Base-by-base conservation (phyloP, 495 filamentous ascomycete genomes). In the Trypethelium eluteriae region DNA sequence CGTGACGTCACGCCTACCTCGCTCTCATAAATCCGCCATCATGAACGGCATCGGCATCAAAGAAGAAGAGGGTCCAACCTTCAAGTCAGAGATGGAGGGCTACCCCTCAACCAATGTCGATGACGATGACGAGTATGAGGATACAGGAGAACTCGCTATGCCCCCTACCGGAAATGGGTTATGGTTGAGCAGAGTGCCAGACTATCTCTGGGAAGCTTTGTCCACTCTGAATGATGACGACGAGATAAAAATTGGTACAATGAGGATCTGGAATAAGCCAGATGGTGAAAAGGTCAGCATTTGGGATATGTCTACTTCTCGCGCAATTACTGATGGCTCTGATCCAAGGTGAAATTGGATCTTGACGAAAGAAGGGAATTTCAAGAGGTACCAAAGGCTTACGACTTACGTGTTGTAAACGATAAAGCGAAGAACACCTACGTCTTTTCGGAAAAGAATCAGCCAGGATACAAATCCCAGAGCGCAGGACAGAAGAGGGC, bases 381-480 rank as follows among this genome's bases (percentile, higher is more conserved):
- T 69, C 86, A 86, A 69, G 59, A 66, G 12, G 64, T 39, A 7
- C 90, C 92, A 2, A 91, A 90, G 71, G 91, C 95, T 73, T 98
- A 96, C 77, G 81, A 86, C 59, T 78, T 98, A 63, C 83, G 90
- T 14, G 72, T 89, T 66, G 86, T 81, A 66, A 88, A 84, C 71
- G 70, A 79, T 71, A 73, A 84, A 69, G 76, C 86, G 62, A 77
- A 84, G 73, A 98, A 97, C 73, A 93, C 90, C 7, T 96, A 85
- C 73, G 77, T 97, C 49, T 98, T 98, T 72, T 89, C 88, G 16
- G 93, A 98, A 76, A 92, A 94, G 74, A 89, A 98, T 73, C 82
- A 95, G 34, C 88, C 92, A 2, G 90, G 89, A 38, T 92, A 86
- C 65, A 72, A 72, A 64, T 25, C 49, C 5, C 18, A 9, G 9